Evolutionary conservation across 768 basidiomycete species (phyloP), one percentile per base, ranked within the genome.

Genomic region (Suillus variegatus): DNA sequence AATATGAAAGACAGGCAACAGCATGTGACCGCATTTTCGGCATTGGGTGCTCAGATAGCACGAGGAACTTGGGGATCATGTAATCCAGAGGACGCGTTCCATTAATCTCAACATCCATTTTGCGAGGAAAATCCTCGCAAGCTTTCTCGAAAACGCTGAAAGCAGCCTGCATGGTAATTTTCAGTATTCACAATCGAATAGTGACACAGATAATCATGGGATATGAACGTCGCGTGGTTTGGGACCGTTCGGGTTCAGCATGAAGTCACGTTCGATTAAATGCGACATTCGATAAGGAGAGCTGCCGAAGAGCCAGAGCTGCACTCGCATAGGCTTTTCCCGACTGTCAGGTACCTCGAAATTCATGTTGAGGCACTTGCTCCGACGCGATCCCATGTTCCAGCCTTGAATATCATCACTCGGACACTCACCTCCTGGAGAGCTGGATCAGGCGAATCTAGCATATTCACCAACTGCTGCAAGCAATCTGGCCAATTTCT

Each of bases 401-500:
- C 58, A 41, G 25, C 6, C 41, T 25, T 25, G 41, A 58, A 63
- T 63, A 60, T 61, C 22, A 60, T 43, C 25, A 58, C 57, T n/a
- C 56, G 14, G 18, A 22, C 25, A 66, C 86, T 79, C 79, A 97
- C 97, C 88, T 97, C 95, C 78, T 95, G 94, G 69, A 86, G 85
- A 68, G 89, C 87, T 40, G 82, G 75, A 83, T 95, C 89, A 60
- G 84, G 74, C 40, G 89, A 87, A 77, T 95, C 93, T 65, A 97
- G 82, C 69, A 91, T 84, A 71, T 85, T 84, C 55, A 97, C 88
- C 38, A 99, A 85, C 69, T 92, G 86, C 74, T 90, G 88, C 56
- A 99, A 82, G 72, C 94, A 97, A 79, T 98, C 94, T 56, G 96
- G 93, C 97, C 97, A 99, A 73, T 91, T 94, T 74, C 83, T 90